Evolutionary conservation across 2,329 filamentous ascomycete species (phyloP).

Genomic region (Diaporthe vexans): DNA sequence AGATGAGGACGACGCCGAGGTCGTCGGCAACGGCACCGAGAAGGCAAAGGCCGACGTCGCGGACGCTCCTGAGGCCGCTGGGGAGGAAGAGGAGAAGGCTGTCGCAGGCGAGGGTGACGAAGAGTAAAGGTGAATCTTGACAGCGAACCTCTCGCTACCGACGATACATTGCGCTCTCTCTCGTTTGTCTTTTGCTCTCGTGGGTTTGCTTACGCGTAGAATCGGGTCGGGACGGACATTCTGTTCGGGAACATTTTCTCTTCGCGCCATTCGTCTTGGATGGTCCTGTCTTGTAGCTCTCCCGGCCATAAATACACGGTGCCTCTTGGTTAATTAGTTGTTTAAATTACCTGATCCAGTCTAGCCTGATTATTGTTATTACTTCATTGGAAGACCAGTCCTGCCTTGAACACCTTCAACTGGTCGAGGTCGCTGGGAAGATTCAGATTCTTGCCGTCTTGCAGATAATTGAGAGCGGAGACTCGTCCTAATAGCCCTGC

Average conservation of each 20-base stretch:
- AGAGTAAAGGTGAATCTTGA: slow-evolving; percentile 37
- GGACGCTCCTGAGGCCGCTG: slow-evolving; percentile 49
- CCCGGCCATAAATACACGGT: slow-evolving; percentile 11
- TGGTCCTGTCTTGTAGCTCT: slow-evolving; percentile 23
- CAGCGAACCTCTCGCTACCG: neutral
- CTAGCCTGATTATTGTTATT: neutral
- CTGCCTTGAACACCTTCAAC: neutral
- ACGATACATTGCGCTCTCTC: slow-evolving; percentile 2
- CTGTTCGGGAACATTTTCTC: slow-evolving; percentile 12
- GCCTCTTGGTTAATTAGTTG: slow-evolving; percentile 11
- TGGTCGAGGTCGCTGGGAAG: neutral
- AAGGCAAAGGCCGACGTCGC: slow-evolving; percentile 44
- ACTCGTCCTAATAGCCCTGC: neutral
- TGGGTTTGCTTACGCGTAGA: neutral
- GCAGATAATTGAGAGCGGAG: neutral
- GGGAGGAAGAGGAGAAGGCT: slow-evolving; percentile 51
- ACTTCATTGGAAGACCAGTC: neutral
- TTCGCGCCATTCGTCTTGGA: neutral
- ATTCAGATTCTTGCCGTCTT: neutral
- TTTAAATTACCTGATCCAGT: slow-evolving; percentile 10
- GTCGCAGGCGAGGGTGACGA: slow-evolving; percentile 50
- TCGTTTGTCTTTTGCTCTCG: neutral
- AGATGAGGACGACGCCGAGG: slow-evolving; percentile 41
- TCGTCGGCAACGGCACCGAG: slow-evolving; percentile 39
- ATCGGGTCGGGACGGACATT: neutral